Base-by-base conservation (phyloP, 345 rosid species). In the Camelina neglecta region DNA sequence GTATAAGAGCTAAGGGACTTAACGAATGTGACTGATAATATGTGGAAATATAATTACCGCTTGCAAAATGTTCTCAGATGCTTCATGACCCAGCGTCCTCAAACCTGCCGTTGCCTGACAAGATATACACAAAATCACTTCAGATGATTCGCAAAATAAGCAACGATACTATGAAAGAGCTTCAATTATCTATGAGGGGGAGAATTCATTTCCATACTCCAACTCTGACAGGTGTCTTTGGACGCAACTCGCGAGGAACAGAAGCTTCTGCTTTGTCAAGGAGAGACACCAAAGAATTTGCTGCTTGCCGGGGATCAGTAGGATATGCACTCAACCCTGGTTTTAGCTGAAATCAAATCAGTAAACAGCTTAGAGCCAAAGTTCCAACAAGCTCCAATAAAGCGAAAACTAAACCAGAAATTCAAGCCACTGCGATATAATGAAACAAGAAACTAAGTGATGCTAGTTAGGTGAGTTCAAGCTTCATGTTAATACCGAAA, bases 201-300 rank as follows among this genome's bases (percentile, higher is more conserved):
- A 44, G 11, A 65, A n/a, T 51, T 66, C 11, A 6, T 57, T 24
- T 55, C 77, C 91, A 39, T 75, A 95, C 99, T 91, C 99, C 97
- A 60, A 95, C 97, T 88, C 96, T 88, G 65, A 92, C 97, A n/a
- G 96, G 97, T n/a, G 97, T 95, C 83, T 81, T 87, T 6, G 88
- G 67, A 42, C 93, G 84, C 85, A 90, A 66, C 51, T 85, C 86
- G n/a, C 80, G 85, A 24, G 97, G 97, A 69, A 95, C 99, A 77
- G 82, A 90, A 67, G 87, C 67, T 81, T 89, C 89, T n/a, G 97
- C 99, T 76, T 83, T 85, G 80, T 89, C 93, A 67, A 92, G 97
- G 75, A 95, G 89, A 6, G 90, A 53, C 29, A 38, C 75, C 62
- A 95, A 80, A 6, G 98, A 90, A 18, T 81, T 73, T 0, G 98